Evolutionary conservation across 1,284 basidiomycete genomes (phyloP).

Genomic region (Rhizoctonia solani): DNA sequence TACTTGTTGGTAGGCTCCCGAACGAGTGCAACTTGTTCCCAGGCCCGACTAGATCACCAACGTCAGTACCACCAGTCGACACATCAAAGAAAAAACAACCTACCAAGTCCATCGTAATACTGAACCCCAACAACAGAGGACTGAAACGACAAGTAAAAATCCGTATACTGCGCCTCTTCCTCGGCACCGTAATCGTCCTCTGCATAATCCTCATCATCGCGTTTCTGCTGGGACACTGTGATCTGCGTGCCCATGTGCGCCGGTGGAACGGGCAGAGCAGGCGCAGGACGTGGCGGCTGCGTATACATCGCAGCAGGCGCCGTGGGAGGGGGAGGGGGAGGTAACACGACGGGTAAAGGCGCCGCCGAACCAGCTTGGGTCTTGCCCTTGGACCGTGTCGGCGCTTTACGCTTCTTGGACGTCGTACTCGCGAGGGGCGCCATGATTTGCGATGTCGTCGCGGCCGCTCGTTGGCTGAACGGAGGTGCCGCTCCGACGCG

Average conservation of each 20-base stretch:
- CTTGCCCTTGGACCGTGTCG: not conserved
- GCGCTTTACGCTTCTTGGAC: slow-evolving; percentile 12
- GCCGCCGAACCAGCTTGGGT: not conserved
- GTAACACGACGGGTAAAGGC: not conserved
- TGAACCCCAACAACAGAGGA: slow-evolving; percentile 79
- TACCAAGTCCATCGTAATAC: slow-evolving; percentile 67
- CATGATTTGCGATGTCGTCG: not conserved
- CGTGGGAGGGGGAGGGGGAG: not conserved
- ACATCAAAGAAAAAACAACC: not conserved
- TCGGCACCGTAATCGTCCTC: slow-evolving; percentile 54
- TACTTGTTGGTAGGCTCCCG: slow-evolving; percentile 71
- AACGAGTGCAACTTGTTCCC: slow-evolving; percentile 77
- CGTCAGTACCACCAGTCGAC: not conserved
- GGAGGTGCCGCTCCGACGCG: too few species aligned
- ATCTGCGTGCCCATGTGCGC: slow-evolving; percentile 3
- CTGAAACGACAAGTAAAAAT: slow-evolving; percentile 62
- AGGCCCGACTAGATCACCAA: slow-evolving; percentile 70
- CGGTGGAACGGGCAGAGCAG: not conserved
- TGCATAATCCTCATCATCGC: slow-evolving; percentile 35
- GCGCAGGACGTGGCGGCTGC: not conserved
- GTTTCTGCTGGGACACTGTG: slow-evolving; percentile 21
- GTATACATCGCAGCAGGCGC: not conserved
- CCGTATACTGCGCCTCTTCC: slow-evolving; percentile 52
- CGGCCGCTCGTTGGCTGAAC: too few species aligned
- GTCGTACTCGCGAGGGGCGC: not conserved